A percentile compares a stretch with the other conserved stretches of the same genome.
Conservation (phyloP, 805 yeast genomes). For the Kodamaea leandrae region DNA sequence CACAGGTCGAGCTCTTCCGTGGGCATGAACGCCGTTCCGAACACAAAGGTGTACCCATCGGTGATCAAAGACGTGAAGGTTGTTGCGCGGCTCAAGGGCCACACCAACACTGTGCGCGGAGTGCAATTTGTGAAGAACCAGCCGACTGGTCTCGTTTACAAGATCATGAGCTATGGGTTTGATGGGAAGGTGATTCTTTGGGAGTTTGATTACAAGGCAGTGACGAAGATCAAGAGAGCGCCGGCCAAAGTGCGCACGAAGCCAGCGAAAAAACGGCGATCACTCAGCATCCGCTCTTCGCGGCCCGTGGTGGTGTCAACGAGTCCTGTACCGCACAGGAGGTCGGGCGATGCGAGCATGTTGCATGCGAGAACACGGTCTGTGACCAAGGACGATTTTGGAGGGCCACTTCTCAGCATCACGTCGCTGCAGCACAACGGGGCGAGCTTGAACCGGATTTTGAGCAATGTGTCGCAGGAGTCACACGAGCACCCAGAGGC, state of each 20-base stretch:
- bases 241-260: not conserved
- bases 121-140: conserved; percentile 24
- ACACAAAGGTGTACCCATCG: conserved; percentile 26
- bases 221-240: conserved; percentile 31
- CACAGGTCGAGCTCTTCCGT: not conserved
- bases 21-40: not conserved
- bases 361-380: conserved; percentile 14
- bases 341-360: not conserved
- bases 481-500: conserved; percentile 20
- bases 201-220: conserved; percentile 44
- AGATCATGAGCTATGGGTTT: conserved; percentile 36
- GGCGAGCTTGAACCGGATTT: conserved; percentile 10
- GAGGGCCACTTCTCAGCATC: conserved; percentile 4
- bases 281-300: conserved; percentile 6
- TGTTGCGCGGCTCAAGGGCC: conserved; percentile 39
- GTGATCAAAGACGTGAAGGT: conserved; percentile 36
- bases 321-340: conserved; percentile 10
- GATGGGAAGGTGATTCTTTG: conserved; percentile 42
- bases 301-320: conserved; percentile 4
- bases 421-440: conserved; percentile 7
- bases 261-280: conserved; percentile 5
- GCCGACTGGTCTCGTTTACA: conserved; percentile 22
- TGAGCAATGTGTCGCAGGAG: conserved; percentile 10
- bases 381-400: conserved; percentile 11
- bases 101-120: conserved; percentile 33